phyloP scores from a whole-genome alignment of 176 grass and related monocot genomes.

The Echinochloa phyllopogon region DNA sequence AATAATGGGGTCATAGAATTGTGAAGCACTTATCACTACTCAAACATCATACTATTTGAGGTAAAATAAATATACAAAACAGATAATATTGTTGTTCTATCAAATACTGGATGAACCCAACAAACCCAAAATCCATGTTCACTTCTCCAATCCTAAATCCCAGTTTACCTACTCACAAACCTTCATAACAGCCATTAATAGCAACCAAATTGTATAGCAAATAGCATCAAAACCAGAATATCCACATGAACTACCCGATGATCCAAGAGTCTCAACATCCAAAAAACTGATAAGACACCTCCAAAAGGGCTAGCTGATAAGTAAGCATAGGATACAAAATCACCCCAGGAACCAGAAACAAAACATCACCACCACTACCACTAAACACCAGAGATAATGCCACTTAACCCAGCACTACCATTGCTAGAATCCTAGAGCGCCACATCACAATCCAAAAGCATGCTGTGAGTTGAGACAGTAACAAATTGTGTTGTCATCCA shows the following conservation, averaged over 20 bases:
- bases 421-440: slow-evolving; percentile 2
- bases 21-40: neutral
- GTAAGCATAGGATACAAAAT: slow-evolving; percentile 1
- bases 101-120: neutral
- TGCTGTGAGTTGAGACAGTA: neutral
- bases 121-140: slow-evolving; percentile 6
- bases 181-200: neutral
- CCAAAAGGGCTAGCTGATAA: neutral
- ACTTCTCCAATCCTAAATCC: neutral
- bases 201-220: neutral
- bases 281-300: neutral
- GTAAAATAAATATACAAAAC: slow-evolving; percentile 9
- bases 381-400: slow-evolving; percentile 5
- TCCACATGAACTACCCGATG: neutral
- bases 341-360: neutral
- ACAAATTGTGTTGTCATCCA: neutral
- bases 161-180: neutral
- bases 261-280: neutral
- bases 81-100: neutral
- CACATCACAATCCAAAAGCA: neutral
- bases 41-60: neutral
- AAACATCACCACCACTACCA: neutral
- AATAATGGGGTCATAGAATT: neutral
- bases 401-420: slow-evolving; percentile 17
- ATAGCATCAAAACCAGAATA: neutral